Evolutionary conservation across 495 filamentous ascomycete genomes (phyloP).

Genomic region (Penicillium waksmanii): DNA sequence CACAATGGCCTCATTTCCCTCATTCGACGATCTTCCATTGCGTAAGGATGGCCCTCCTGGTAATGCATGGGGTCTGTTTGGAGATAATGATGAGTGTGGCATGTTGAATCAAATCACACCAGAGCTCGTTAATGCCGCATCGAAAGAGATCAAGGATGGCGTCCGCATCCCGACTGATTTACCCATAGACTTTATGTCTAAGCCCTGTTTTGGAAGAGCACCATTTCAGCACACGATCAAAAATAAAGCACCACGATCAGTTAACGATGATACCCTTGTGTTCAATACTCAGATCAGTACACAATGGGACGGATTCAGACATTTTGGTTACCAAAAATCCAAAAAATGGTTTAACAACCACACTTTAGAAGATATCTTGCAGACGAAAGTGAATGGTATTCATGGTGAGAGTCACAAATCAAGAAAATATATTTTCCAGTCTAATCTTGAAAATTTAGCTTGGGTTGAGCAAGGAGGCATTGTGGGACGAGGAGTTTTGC

Average conservation of each 20-base stretch:
- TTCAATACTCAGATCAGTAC: conserved; percentile 23
- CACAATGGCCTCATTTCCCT: conserved; percentile 4
- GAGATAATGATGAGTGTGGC: conserved; percentile 48
- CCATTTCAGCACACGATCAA: conserved; percentile 16
- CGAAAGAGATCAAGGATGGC: conserved; percentile 45
- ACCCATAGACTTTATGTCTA: conserved; percentile 13
- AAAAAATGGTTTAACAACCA: conserved; percentile 16
- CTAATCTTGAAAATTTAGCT: conserved; percentile 25
- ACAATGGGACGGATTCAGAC: conserved; percentile 22
- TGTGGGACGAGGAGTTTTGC: conserved; percentile 58
- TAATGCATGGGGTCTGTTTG: conserved; percentile 57
- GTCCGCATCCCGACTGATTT: conserved; percentile 10
- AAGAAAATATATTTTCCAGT: background rate
- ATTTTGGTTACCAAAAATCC: conserved; percentile 16
- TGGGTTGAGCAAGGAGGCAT: conserved; percentile 53
- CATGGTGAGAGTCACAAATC: conserved; percentile 4
- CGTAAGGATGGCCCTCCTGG: conserved; percentile 46
- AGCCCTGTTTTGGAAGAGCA: conserved; percentile 14
- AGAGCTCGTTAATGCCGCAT: conserved; percentile 33
- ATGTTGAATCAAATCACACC: conserved; percentile 57
- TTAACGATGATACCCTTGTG: conserved; percentile 19
- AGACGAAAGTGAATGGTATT: conserved; percentile 14
- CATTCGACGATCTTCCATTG: conserved; percentile 51
- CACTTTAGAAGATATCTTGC: background rate
- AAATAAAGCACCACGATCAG: conserved; percentile 15